Evolutionary conservation across 139 green algal species (phyloP).

Genomic region (Coccomyxa sp.): DNA sequence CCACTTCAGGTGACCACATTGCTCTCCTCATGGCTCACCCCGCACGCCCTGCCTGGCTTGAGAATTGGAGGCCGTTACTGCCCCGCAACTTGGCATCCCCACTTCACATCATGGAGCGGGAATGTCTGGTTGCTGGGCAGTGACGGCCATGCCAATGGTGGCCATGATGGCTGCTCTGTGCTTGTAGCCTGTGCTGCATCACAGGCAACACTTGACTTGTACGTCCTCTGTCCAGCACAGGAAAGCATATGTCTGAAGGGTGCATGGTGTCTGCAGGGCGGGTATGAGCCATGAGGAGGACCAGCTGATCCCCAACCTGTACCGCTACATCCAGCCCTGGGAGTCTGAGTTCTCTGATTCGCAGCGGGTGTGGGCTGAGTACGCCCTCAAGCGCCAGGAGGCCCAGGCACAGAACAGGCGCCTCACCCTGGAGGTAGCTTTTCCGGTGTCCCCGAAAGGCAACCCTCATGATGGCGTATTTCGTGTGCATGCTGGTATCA

Average conservation of each 20-base stretch:
- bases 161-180: background rate
- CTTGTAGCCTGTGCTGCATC: background rate
- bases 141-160: too few species aligned
- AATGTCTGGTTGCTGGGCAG: too few species aligned
- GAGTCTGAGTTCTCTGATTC: conserved; percentile 97
- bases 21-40: background rate
- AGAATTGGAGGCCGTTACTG: background rate
- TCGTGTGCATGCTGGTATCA: too few species aligned
- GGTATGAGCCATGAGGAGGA: conserved; percentile 99
- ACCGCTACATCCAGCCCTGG: conserved; percentile 97
- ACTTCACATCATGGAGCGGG: too few species aligned
- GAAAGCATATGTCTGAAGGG: too few species aligned
- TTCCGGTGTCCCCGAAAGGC: too few species aligned
- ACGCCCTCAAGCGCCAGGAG: conserved; percentile 96
- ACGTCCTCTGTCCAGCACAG: background rate
- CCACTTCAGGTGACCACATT: conserved; percentile 91
- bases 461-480: too few species aligned
- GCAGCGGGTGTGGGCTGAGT: conserved; percentile 98
- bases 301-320: conserved; percentile 99
- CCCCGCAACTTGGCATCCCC: too few species aligned
- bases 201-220: background rate
- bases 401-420: conserved; percentile 66
- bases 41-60: background rate
- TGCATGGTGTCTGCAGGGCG: too few species aligned
- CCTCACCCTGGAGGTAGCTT: conserved; percentile 72